Percentiles rank a stretch among this genome's conserved stretches.
Conservation (phyloP, 345 rosid species). For the Heritiera fomes region DNA sequence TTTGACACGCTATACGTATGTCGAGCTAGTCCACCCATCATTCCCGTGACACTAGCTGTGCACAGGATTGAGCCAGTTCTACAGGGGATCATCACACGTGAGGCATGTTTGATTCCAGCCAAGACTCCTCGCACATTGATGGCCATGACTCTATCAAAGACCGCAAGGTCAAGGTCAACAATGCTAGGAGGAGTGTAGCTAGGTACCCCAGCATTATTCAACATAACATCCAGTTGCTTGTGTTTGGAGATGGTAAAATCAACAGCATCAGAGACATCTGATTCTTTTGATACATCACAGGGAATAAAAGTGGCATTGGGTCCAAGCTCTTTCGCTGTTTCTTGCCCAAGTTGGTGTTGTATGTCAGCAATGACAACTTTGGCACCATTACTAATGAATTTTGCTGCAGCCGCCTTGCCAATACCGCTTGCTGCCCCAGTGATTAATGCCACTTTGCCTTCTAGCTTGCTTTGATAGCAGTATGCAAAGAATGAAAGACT, state of each 20-base stretch:
- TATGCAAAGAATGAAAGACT: background rate
- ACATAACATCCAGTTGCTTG: slow-evolving; percentile 69
- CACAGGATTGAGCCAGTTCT: slow-evolving; percentile 67
- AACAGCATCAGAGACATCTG: slow-evolving; percentile 63
- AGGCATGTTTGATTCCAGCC: slow-evolving; percentile 72
- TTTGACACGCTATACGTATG: slow-evolving; percentile 51
- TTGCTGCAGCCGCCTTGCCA: slow-evolving; percentile 74
- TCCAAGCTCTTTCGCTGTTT: slow-evolving; percentile 61
- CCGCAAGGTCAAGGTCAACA: slow-evolving; percentile 62
- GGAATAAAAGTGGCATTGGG: slow-evolving; percentile 50
- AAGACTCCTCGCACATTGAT: slow-evolving; percentile 76
- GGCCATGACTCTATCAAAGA: slow-evolving; percentile 60
- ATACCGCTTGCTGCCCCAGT: slow-evolving; percentile 93
- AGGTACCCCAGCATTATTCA: slow-evolving; percentile 79
- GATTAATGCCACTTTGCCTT: slow-evolving; percentile 79
- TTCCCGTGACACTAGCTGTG: slow-evolving; percentile 68
- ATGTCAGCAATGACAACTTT: slow-evolving; percentile 79
- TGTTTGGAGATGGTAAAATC: slow-evolving; percentile 56
- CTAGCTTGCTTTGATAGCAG: slow-evolving; percentile 52
- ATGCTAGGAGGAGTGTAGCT: slow-evolving; percentile 63
- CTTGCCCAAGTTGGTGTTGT: slow-evolving; percentile 52
- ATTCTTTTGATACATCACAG: slow-evolving; percentile 81
- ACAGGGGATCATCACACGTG: slow-evolving; percentile 78
- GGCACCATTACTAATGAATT: slow-evolving; percentile 72
- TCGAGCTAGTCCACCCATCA: slow-evolving; percentile 70